Percentiles rank a stretch among this genome's conserved stretches.
Evolutionary conservation across 2,329 filamentous ascomycete species (phyloP).

Genomic region (Ophiocordyceps australis): DNA sequence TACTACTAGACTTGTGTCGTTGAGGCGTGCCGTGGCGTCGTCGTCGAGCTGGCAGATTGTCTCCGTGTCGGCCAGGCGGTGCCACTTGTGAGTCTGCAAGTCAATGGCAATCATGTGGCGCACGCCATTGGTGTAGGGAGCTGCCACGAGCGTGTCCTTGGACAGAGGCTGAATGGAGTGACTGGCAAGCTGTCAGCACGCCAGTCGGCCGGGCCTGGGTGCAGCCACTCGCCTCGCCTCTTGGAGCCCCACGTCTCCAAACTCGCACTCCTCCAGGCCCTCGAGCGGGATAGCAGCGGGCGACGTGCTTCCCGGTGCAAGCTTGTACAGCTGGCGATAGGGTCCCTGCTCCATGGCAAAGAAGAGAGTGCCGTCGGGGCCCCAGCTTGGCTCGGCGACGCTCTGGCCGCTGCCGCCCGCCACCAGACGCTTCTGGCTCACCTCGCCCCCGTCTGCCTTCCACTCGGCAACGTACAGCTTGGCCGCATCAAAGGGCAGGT

Average conservation of each 20-base stretch:
- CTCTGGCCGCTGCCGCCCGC: slow-evolving; percentile 22
- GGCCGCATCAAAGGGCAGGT: slow-evolving; percentile 30
- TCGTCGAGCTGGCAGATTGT: slow-evolving; percentile 13
- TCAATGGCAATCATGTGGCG: slow-evolving; percentile 19
- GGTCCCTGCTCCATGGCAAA: slow-evolving; percentile 26
- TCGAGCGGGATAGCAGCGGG: slow-evolving; percentile 13
- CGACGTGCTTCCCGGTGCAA: slow-evolving; percentile 9
- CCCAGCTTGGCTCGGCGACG: slow-evolving; percentile 31
- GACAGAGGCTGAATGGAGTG: slow-evolving; percentile 20
- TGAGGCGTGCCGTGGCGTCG: slow-evolving; percentile 15
- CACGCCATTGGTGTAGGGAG: slow-evolving; percentile 12
- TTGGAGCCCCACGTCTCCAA: slow-evolving; percentile 14
- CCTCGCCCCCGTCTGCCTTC: slow-evolving; percentile 11
- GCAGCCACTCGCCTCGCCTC: slow-evolving; percentile 11
- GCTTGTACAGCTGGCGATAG: slow-evolving; percentile 27
- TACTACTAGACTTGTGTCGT: slow-evolving; percentile 16
- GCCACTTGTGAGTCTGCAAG: slow-evolving; percentile 12
- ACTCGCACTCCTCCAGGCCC: slow-evolving; percentile 21
- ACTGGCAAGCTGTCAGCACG: slow-evolving; percentile 9
- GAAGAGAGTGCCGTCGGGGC: slow-evolving; percentile 25
- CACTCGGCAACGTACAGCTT: slow-evolving; percentile 25
- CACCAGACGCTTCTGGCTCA: slow-evolving; percentile 15
- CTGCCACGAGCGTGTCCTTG: slow-evolving; percentile 14
- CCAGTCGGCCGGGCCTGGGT: too few relatives aligned
- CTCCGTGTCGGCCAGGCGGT: slow-evolving; percentile 10